Evolutionary conservation across 2,329 filamentous ascomycete species (phyloP).

Genomic region (Xylariaceae sp.): DNA sequence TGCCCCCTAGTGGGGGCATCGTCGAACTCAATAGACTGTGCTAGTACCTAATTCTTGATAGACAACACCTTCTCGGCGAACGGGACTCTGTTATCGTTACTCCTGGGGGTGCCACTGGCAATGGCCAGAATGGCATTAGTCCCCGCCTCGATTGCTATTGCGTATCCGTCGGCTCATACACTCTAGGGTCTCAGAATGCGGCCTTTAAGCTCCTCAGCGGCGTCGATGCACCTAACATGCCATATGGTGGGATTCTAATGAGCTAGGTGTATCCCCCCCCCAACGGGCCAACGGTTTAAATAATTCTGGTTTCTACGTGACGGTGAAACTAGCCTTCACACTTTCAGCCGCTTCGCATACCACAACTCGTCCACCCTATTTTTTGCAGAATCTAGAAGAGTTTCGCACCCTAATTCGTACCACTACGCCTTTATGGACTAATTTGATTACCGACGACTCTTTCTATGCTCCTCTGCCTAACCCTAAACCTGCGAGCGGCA

Average conservation of each 20-base stretch:
- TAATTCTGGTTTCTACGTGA: slow-evolving; percentile 71
- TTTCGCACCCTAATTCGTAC: slow-evolving; percentile 67
- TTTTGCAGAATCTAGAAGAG: slow-evolving; percentile 64
- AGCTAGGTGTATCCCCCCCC: slow-evolving; percentile 60
- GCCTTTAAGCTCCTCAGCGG: neutral
- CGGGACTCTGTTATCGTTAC: no score
- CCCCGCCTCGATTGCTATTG: neutral
- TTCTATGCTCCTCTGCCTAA: slow-evolving; percentile 61
- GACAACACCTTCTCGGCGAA: neutral
- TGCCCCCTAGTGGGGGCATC: no score
- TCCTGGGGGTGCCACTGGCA: neutral
- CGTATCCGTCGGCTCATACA: neutral
- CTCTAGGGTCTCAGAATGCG: neutral
- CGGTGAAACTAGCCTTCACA: slow-evolving; percentile 66
- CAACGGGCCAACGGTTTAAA: slow-evolving; percentile 64
- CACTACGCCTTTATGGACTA: slow-evolving; percentile 65
- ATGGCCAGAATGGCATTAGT: neutral
- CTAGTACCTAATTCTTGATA: neutral
- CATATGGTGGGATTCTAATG: slow-evolving; percentile 65
- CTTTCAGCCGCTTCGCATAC: slow-evolving; percentile 64
- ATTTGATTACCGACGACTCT: slow-evolving; percentile 61
- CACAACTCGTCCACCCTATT: slow-evolving; percentile 62
- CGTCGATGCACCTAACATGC: neutral
- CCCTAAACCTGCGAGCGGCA: slow-evolving; percentile 42
- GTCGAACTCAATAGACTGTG: no score